A percentile compares a stretch with the other conserved stretches of the same genome.
phyloP scores from a whole-genome alignment of 2,329 filamentous ascomycete genomes.

The Aspergillus alliaceus region DNA sequence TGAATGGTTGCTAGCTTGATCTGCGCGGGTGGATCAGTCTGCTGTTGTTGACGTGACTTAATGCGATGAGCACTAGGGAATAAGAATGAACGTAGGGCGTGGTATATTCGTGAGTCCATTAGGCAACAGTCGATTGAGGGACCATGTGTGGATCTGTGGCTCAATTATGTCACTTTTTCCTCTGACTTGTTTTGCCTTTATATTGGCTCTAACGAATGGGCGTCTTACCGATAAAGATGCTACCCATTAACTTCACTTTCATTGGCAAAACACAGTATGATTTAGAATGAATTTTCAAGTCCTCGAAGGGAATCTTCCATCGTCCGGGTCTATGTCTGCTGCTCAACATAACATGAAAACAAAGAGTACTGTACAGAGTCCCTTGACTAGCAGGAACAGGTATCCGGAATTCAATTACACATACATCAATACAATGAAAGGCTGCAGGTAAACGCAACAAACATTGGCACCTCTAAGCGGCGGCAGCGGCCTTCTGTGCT shows the following conservation, averaged over 20 bases:
- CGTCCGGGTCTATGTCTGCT: neutral
- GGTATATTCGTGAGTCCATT: neutral
- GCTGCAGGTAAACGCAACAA: neutral
- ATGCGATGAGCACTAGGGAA: neutral
- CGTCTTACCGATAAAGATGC: neutral
- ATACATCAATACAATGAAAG: neutral
- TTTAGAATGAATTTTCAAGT: neutral
- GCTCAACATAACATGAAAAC: neutral
- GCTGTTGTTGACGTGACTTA: neutral
- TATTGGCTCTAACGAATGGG: neutral
- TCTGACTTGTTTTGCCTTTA: neutral
- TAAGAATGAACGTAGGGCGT: neutral
- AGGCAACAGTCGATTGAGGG: neutral
- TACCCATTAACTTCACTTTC: neutral
- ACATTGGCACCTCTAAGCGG: neutral
- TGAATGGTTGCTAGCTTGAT: neutral
- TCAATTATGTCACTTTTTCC: neutral
- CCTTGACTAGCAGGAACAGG: neutral
- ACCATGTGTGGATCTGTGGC: neutral
- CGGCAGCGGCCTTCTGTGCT: constrained; percentile 25
- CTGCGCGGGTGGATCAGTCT: neutral
- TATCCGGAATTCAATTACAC: neutral
- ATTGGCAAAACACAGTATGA: neutral
- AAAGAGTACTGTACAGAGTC: neutral
- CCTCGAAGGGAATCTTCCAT: neutral